Evolutionary conservation across 371 early-diverging fungal species (phyloP), one percentile per base, ranked within the genome.

Genomic region (Actinomucor elegans): DNA sequence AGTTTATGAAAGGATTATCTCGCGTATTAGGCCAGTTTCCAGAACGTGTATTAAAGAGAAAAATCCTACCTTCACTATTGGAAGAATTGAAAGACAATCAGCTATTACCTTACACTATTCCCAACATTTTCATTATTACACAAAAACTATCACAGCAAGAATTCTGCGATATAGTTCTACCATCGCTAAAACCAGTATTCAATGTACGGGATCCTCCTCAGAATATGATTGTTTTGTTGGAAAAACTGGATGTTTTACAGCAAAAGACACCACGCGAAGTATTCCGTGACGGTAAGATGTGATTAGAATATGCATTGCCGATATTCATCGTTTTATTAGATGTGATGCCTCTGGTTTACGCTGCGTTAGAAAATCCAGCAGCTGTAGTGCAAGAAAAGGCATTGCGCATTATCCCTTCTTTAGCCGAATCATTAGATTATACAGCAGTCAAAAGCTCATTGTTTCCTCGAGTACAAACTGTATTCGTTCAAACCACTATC

Each of bases 361-460:
- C 80, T 36, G 82, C 91, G 1, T 72, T 92, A 15, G 85, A 84
- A 48, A 72, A 78, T 9, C 72, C 81, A 10, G 76, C 80, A 6
- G 69, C 69, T 28, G 64, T 76, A n/a, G 85, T 94, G 11, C 92
- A 91, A 57, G 91, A 92, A 48, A 89, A 85, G 48, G 91, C 90
- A 3, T 66, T 93, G 20, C 78, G 84, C 50, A 82, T 82, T 5
- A 73, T 90, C 2, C 90, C 91, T 8, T 44, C 64, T 0, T 61
- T 91, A 31, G 69, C 82, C 3, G 80, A 84, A 24, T 73, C 77
- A 1, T 59, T 92, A 31, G 90, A 89, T 44, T 85, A 88, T 55
- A 79, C 84, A 23, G 82, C 89, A 4, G 73, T 91, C 23, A 88
- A 87, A 42, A 80, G 77, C 4, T 77, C 84, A 0, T 65, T 94